Percentiles rank a stretch among this genome's conserved stretches.
phyloP scores from a whole-genome alignment of 495 filamentous ascomycete genomes.

The Penicillium daleae region DNA sequence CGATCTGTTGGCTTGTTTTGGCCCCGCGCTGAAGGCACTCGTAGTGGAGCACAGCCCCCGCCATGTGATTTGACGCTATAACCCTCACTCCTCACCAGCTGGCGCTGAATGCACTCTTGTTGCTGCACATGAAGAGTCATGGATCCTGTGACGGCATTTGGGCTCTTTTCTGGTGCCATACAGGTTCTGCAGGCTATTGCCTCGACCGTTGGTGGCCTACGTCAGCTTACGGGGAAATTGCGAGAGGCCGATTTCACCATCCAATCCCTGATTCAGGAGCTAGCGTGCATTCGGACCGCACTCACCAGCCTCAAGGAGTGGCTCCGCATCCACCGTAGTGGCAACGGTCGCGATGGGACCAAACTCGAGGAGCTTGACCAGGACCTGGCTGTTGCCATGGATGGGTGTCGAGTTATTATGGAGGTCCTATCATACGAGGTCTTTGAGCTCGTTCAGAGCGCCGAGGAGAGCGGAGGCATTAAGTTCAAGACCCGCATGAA shows the following conservation, averaged over 20 bases:
- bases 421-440: conserved; percentile 46
- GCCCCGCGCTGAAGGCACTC: conserved; percentile 1
- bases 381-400: conserved; percentile 43
- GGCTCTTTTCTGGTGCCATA: conserved; percentile 34
- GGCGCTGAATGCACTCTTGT: neutral
- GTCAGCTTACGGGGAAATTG: conserved; percentile 42
- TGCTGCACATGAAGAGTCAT: conserved; percentile 20
- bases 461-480: conserved; percentile 14
- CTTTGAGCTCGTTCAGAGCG: conserved; percentile 32
- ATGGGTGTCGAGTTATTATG: conserved; percentile 47
- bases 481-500: conserved; percentile 33
- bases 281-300: conserved; percentile 45
- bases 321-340: conserved; percentile 30
- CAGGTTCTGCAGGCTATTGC: conserved; percentile 39
- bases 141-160: conserved; percentile 40
- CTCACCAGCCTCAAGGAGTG: conserved; percentile 48
- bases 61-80: conserved; percentile 12
- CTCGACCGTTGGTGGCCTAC: conserved; percentile 39
- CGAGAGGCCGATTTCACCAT: conserved; percentile 48
- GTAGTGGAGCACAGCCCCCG: conserved; percentile 7
- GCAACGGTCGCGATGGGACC: conserved; percentile 30
- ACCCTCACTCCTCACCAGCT: conserved; percentile 2
- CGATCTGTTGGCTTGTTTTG: neutral
- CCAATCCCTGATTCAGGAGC: conserved; percentile 42
- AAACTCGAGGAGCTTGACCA: conserved; percentile 33